These are phyloP conservation scores for Arachis hypogaea DNA, from an alignment of 306 rosid genomes.

Conservation along the genomic window DNA sequence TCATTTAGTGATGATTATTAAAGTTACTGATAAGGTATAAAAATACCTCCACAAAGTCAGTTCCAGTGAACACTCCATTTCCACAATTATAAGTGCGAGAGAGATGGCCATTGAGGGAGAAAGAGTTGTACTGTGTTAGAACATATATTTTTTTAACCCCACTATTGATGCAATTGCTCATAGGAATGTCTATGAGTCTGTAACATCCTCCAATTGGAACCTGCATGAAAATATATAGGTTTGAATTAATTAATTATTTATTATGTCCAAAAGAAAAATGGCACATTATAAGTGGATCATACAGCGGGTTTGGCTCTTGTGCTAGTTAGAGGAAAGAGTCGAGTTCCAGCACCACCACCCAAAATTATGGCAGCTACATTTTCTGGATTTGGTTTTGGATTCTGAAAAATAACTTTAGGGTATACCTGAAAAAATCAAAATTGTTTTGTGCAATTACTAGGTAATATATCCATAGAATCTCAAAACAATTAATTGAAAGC, in stretches of 20 bases:
- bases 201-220: conserved; percentile 93
- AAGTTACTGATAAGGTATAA: background rate
- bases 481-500: too few relatives aligned
- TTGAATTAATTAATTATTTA: too few relatives aligned
- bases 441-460: background rate
- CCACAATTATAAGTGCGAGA: conserved; percentile 71
- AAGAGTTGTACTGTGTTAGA: conserved; percentile 82
- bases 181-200: conserved; percentile 80
- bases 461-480: too few relatives aligned
- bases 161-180: conserved; percentile 95
- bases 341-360: conserved; percentile 93
- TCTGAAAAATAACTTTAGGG: conserved; percentile 46
- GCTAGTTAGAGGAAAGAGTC: conserved; percentile 83
- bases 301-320: conserved; percentile 86
- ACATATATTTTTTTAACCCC: conserved; percentile 77
- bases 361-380: conserved; percentile 80
- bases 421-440: conserved; percentile 43
- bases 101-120: conserved; percentile 85
- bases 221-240: conserved; percentile 43
- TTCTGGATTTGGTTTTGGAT: conserved; percentile 64
- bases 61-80: conserved; percentile 73
- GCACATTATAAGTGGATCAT: conserved; percentile 14
- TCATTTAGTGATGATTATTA: too few relatives aligned
- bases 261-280: background rate
- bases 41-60: conserved; percentile 80